phyloP scores from a whole-genome alignment of 2,329 filamentous ascomycete genomes.

The Pochonia chlamydosporia region DNA sequence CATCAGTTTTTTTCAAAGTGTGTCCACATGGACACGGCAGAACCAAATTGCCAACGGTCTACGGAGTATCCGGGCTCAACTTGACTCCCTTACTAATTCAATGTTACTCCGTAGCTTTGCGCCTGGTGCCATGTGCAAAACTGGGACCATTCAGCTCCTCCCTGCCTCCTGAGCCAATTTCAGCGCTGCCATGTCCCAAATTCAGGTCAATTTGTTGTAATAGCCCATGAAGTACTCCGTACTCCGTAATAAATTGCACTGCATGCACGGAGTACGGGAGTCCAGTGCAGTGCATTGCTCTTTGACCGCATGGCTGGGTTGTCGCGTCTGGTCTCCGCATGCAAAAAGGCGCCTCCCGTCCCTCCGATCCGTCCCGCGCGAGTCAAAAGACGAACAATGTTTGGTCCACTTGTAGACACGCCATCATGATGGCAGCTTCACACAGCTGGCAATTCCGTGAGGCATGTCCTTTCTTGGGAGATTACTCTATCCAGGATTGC shows the following conservation, averaged over 20 bases:
- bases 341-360: constrained; percentile 7
- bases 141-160: no score
- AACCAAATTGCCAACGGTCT: not conserved
- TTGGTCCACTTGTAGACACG: not conserved
- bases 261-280: no score
- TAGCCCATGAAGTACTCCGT: no score
- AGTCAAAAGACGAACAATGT: not conserved
- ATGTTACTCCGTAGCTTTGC: no score
- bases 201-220: no score
- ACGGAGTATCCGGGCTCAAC: not conserved
- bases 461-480: no score
- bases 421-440: no score
- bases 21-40: not conserved
- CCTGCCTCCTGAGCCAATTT: constrained; percentile 7
- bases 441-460: no score
- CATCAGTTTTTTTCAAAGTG: not conserved
- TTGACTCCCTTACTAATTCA: not conserved
- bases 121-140: no score
- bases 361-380: constrained; percentile 10
- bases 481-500: no score
- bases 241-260: no score
- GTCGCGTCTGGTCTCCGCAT: not conserved
- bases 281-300: no score
- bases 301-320: not conserved
- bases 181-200: not conserved